phyloP scores from a whole-genome alignment of 129 eudicot genomes.

The Artemisia argyi region DNA sequence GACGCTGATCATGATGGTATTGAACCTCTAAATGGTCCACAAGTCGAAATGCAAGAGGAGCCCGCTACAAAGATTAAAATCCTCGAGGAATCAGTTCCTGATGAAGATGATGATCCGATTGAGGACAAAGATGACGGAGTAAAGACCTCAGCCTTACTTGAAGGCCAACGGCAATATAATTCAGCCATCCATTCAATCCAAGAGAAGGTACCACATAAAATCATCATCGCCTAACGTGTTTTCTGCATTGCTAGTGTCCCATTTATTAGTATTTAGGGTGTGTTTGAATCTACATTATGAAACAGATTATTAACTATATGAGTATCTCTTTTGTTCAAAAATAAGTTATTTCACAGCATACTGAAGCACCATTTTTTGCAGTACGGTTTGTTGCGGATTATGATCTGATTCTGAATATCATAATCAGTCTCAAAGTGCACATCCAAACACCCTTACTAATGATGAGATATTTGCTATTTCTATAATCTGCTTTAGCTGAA shows the following conservation, averaged over 20 bases:
- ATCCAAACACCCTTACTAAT: neutral
- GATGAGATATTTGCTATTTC: conserved; percentile 9
- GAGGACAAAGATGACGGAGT: conserved; percentile 41
- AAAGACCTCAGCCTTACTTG: conserved; percentile 80
- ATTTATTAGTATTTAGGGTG: neutral
- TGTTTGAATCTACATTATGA: conserved; percentile 5
- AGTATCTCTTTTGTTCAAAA: neutral
- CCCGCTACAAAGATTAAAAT: conserved; percentile 35
- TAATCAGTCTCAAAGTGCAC: conserved; percentile 8
- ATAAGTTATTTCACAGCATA: neutral
- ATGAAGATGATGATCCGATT: conserved; percentile 49
- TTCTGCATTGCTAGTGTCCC: neutral
- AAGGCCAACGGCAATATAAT: conserved; percentile 95
- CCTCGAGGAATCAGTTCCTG: conserved; percentile 41
- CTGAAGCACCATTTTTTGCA: neutral
- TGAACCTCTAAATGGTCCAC: conserved; percentile 72
- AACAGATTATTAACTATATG: neutral
- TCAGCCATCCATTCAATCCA: conserved; percentile 91
- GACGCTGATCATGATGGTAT: conserved; percentile 84
- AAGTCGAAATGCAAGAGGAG: conserved; percentile 44
- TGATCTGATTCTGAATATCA: conserved; percentile 4
- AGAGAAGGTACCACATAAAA: conserved; percentile 67
- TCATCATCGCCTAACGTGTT: neutral
- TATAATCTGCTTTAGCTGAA: neutral
- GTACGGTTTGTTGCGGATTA: conserved; percentile 3